Conservation (phyloP, 192 early-diverging fungal species). For the Phlyctochytrium planicorne region DNA sequence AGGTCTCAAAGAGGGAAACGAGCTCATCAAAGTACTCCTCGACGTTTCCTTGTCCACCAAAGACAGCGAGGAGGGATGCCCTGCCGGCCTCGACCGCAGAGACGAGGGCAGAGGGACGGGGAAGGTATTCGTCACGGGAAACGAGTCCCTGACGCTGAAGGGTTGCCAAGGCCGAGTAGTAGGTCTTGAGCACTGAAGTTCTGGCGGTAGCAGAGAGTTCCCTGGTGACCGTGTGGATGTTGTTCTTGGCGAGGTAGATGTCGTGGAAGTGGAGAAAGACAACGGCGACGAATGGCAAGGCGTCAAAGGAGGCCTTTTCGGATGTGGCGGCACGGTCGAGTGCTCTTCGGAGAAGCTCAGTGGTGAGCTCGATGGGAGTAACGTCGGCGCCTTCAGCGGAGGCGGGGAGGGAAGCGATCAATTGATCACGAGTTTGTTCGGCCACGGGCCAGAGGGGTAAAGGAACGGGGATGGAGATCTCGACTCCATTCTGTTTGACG, state of each 20-base stretch:
- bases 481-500: slow-evolving; percentile 74
- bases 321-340: slow-evolving; percentile 43
- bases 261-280: slow-evolving; percentile 74
- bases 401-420: slow-evolving; percentile 45
- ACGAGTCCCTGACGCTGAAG: slow-evolving; percentile 51
- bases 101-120: slow-evolving; percentile 65
- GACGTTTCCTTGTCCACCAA: slow-evolving; percentile 95
- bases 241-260: slow-evolving; percentile 74
- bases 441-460: slow-evolving; percentile 84
- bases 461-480: slow-evolving; percentile 81
- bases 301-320: slow-evolving; percentile 25
- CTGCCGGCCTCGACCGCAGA: slow-evolving; percentile 58
- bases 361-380: slow-evolving; percentile 69
- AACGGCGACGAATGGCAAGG: slow-evolving; percentile 67
- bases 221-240: slow-evolving; percentile 77
- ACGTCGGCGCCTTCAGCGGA: slow-evolving; percentile 62
- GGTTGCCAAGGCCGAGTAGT: slow-evolving; percentile 71
- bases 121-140: slow-evolving; percentile 36
- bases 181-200: slow-evolving; percentile 67
- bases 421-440: slow-evolving; percentile 80
- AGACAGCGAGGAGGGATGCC: slow-evolving; percentile 77
- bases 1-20: slow-evolving; percentile 74
- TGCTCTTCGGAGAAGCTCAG: slow-evolving; percentile 69
- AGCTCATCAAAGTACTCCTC: slow-evolving; percentile 95
- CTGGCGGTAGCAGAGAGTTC: slow-evolving; percentile 37